Evolutionary conservation across 768 basidiomycete genomes (phyloP), one percentile per base, ranked within the genome.

Genomic region (Mycena epipterygia): DNA sequence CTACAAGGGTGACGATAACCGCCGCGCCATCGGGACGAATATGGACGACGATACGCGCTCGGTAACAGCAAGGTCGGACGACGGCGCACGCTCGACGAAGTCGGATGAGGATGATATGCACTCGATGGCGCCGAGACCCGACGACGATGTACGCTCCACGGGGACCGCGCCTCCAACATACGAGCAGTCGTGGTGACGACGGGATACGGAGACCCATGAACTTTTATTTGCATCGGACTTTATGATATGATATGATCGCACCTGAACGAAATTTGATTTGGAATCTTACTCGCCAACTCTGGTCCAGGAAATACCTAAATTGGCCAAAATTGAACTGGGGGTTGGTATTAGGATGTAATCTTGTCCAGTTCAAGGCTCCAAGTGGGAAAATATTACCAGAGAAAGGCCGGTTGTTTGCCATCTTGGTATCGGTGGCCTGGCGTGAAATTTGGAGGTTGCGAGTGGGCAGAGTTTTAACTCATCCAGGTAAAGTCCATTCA

Each of bases 291-390:
- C 12, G 29, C 2, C 4, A 48, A n/a, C 30, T 61, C 11, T 61
- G 59, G 59, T 27, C 29, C 17, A 44, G 41, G 23, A 61, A 14
- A 61, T 61, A 61, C 46, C 4, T 9, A 8, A 6, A 35, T 21
- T 62, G 60, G 60, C 60, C 63, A 5, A 23, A 25, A 17, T 39
- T 64, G 21, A 53, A 39, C 17, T 55, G 37, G 63, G 63, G 63
- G 8, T 16, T 53, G 27, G 35, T 55, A 14, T n/a, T 64, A 11
- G 63, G 39, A 1, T 64, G 63, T 55, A 64, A 64, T 19, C 37
- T 53, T n/a, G n/a, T 64, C 1, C 25, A 32, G n/a, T 64, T 64
- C 25, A 41, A 64, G 21, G 25, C 44, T 14, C 17, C 35, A 7
- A 48, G 37, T 2, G 48, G 46, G 6, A 29, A 41, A 58, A 14